A percentile compares a stretch with the other conserved stretches of the same genome.
Conservation (phyloP, 139 green algal species). For the Micractinium conductrix region DNA sequence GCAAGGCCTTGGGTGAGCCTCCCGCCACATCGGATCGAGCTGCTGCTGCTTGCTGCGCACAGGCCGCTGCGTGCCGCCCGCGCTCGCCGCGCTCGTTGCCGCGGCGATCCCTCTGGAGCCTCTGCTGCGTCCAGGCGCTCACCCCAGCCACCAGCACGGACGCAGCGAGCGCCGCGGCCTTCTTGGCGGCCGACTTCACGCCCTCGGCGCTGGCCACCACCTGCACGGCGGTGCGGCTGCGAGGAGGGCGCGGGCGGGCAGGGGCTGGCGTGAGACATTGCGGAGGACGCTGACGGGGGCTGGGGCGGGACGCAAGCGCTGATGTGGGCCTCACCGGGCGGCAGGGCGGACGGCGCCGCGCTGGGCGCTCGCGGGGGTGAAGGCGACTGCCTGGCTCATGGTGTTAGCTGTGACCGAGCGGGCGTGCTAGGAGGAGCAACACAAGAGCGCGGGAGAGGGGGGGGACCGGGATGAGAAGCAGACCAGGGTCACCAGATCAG, state of each 20-base stretch:
- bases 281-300: background rate
- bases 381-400: too few relatives aligned
- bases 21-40: background rate
- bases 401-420: too few relatives aligned
- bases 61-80: background rate
- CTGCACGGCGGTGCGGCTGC: conserved; percentile 13
- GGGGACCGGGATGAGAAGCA: too few relatives aligned
- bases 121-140: conserved; percentile 20
- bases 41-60: background rate
- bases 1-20: background rate
- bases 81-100: background rate
- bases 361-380: too few relatives aligned
- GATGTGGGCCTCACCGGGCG: background rate
- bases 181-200: conserved; percentile 45
- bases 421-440: too few relatives aligned
- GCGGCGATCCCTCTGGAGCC: background rate
- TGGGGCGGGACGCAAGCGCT: background rate
- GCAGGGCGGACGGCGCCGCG: too few relatives aligned
- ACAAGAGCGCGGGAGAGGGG: too few relatives aligned
- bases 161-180: conserved; percentile 68
- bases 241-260: background rate
- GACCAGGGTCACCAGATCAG: too few relatives aligned
- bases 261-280: background rate
- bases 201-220: conserved; percentile 17
- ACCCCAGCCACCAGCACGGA: conserved; percentile 80